Percentiles rank a stretch among this genome's conserved stretches.
Conservation (phyloP, 2,329 filamentous ascomycete genomes). For the Fusarium bulbicola region DNA sequence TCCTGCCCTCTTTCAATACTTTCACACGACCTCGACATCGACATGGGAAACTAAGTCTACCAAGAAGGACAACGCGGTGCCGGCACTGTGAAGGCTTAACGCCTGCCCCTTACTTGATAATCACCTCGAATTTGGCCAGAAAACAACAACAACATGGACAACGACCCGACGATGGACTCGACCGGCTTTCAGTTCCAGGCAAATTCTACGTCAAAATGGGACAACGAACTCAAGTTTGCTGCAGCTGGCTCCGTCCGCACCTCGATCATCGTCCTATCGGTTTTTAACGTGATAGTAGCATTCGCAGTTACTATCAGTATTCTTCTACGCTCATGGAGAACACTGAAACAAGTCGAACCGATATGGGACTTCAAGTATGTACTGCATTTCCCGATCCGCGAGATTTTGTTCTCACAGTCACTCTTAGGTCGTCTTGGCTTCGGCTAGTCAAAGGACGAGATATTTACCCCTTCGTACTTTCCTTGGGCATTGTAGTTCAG, state of each 20-base stretch:
- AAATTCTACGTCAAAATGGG: constrained; percentile 57
- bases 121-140: constrained; percentile 13
- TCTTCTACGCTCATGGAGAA: constrained; percentile 63
- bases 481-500: constrained; percentile 66
- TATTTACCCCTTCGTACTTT: constrained; percentile 65
- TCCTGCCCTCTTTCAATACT: background rate
- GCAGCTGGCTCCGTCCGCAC: constrained; percentile 67
- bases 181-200: constrained; percentile 45
- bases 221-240: constrained; percentile 62
- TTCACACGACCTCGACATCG: constrained; percentile 5
- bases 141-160: constrained; percentile 13
- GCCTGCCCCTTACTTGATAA: constrained; percentile 26
- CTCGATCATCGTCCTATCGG: constrained; percentile 68
- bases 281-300: constrained; percentile 68
- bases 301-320: constrained; percentile 66
- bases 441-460: constrained; percentile 58
- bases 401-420: constrained; percentile 15
- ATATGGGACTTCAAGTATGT: constrained; percentile 55
- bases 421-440: constrained; percentile 50
- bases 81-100: constrained; percentile 39
- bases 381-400: background rate
- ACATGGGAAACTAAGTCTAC: constrained; percentile 34
- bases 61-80: constrained; percentile 36
- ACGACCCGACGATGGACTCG: constrained; percentile 23
- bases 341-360: constrained; percentile 52